Conservation (phyloP, 2,329 filamentous ascomycete genomes). For the Monosporascus cannonballus region DNA sequence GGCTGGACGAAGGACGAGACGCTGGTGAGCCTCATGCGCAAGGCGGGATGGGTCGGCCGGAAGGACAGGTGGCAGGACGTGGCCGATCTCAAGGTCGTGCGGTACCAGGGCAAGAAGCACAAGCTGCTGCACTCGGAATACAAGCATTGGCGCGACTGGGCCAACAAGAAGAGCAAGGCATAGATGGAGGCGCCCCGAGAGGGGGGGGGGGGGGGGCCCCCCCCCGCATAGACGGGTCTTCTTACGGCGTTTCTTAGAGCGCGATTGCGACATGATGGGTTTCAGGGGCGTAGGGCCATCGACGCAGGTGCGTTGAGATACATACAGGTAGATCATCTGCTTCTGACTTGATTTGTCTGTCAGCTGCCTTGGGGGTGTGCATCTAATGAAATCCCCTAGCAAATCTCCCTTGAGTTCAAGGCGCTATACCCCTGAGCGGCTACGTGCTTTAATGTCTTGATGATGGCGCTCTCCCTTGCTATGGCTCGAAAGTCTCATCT, state of each 20-base stretch:
- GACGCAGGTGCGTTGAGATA: not conserved
- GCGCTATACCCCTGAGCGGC: too few species aligned
- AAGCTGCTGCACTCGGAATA: conserved; percentile 67
- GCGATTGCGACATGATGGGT: not conserved
- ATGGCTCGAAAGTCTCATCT: too few species aligned
- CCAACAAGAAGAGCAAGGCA: conserved; percentile 30
- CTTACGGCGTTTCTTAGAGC: not conserved
- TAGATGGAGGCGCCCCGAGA: conserved; percentile 8
- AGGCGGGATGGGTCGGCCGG: conserved; percentile 87
- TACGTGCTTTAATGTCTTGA: too few species aligned
- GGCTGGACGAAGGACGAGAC: conserved; percentile 95
- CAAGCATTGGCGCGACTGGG: conserved; percentile 75
- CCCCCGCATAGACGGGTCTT: not conserved
- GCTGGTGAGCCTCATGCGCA: conserved; percentile 81
- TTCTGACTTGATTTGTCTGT: not conserved
- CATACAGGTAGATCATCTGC: not conserved
- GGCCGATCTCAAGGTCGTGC: conserved; percentile 64
- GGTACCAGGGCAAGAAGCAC: conserved; percentile 82
- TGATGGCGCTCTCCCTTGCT: too few species aligned
- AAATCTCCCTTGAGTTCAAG: too few species aligned
- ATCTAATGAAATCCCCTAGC: too few species aligned
- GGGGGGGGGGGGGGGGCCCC: too few species aligned
- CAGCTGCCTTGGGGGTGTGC: not conserved
- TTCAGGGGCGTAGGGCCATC: not conserved
- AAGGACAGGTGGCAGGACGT: conserved; percentile 74